These are phyloP conservation scores for Pichia occidentalis DNA, from an alignment of 805 yeast genomes.

Conservation along the genomic window DNA sequence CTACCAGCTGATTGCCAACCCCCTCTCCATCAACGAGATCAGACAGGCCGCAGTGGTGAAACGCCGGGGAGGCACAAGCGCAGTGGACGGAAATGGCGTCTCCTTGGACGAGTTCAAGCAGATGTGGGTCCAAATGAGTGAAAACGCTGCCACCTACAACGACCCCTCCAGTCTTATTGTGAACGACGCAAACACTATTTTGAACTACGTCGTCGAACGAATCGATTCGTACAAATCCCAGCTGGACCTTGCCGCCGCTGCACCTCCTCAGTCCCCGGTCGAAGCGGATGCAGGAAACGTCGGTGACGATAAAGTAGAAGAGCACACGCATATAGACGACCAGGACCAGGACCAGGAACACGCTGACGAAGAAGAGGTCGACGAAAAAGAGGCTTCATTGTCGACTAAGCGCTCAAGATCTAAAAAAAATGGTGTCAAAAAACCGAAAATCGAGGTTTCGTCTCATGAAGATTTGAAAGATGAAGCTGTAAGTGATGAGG, in stretches of 20 bases:
- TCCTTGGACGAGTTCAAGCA: slow-evolving; percentile 40
- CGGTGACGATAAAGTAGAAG: neutral
- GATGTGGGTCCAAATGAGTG: slow-evolving; percentile 60
- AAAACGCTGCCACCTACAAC: slow-evolving; percentile 68
- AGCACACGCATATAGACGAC: neutral
- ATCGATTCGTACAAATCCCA: slow-evolving; percentile 31
- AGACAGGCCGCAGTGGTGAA: slow-evolving; percentile 33
- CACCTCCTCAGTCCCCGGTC: no score
- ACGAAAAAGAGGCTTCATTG: no score
- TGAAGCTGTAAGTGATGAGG: neutral
- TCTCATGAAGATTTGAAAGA: slow-evolving; percentile 1
- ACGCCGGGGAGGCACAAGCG: slow-evolving; percentile 2
- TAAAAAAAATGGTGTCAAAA: no score
- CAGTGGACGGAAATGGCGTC: slow-evolving; percentile 25
- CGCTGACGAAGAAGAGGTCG: neutral
- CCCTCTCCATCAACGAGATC: slow-evolving; percentile 68
- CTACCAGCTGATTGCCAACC: slow-evolving; percentile 53
- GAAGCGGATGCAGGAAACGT: neutral
- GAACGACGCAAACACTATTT: slow-evolving; percentile 52
- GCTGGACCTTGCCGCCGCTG: no score
- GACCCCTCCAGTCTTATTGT: slow-evolving; percentile 62
- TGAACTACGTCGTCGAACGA: slow-evolving; percentile 48
- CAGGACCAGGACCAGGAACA: neutral
- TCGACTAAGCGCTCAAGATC: no score
- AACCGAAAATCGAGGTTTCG: no score